Conservation (phyloP, 2,329 filamentous ascomycete species). For the Catunica adiposa region DNA sequence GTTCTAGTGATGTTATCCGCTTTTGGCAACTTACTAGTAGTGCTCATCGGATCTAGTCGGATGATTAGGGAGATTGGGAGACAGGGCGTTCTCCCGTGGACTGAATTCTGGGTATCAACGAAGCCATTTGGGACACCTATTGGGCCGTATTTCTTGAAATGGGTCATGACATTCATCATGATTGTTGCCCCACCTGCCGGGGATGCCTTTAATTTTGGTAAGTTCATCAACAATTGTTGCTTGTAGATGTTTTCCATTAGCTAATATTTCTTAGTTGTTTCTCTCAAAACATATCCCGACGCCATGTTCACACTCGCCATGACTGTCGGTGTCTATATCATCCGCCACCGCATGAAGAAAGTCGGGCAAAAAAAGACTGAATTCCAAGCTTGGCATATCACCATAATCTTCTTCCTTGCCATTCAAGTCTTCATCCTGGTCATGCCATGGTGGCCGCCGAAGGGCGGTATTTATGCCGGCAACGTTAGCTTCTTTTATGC, state of each 20-base stretch:
- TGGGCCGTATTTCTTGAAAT: slow-evolving; percentile 42
- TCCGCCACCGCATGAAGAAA: slow-evolving; percentile 37
- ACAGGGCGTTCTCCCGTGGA: slow-evolving; percentile 45
- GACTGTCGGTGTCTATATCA: slow-evolving; percentile 38
- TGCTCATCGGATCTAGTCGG: slow-evolving; percentile 37
- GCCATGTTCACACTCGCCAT: slow-evolving; percentile 42
- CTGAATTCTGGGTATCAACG: slow-evolving; percentile 45
- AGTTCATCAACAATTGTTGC: slow-evolving; percentile 11
- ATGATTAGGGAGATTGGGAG: slow-evolving; percentile 43
- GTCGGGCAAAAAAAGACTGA: slow-evolving; percentile 31
- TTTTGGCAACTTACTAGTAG: slow-evolving; percentile 41
- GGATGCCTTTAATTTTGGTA: slow-evolving; percentile 47
- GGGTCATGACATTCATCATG: slow-evolving; percentile 40
- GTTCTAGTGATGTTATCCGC: slow-evolving; percentile 39
- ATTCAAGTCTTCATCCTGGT: slow-evolving; percentile 45
- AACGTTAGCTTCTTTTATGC: slow-evolving; percentile 61
- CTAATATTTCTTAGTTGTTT: slow-evolving; percentile 30
- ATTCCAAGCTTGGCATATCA: slow-evolving; percentile 43
- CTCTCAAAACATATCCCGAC: slow-evolving; percentile 40
- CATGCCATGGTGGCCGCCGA: slow-evolving; percentile 58
- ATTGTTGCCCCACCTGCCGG: slow-evolving; percentile 44
- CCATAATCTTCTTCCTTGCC: slow-evolving; percentile 42
- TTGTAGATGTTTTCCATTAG: background rate
- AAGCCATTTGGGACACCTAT: slow-evolving; percentile 46
- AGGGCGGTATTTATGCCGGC: slow-evolving; percentile 39